These are phyloP conservation scores for Reutealis trisperma DNA, from an alignment of 345 rosid species.

Conservation along the genomic window DNA sequence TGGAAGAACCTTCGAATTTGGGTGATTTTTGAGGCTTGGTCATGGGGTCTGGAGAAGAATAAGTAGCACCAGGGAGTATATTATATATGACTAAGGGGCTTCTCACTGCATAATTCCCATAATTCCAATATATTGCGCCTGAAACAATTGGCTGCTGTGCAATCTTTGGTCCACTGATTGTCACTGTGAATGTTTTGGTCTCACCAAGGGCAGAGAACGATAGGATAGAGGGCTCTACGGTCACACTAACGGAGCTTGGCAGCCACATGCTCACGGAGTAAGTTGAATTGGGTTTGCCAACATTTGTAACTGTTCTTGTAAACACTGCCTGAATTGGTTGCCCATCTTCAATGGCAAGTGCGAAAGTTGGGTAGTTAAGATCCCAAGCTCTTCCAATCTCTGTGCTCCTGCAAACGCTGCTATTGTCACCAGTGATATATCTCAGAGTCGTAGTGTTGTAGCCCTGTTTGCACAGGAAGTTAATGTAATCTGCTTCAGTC, in stretches of 20 bases:
- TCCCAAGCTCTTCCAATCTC: constrained; percentile 44
- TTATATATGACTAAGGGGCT: constrained; percentile 40
- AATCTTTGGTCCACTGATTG: constrained; percentile 25
- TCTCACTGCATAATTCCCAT: constrained; percentile 34
- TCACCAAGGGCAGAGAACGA: constrained; percentile 36
- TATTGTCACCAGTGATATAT: constrained; percentile 35
- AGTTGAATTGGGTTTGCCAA: constrained; percentile 42
- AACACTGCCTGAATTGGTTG: constrained; percentile 26
- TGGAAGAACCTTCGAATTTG: constrained; percentile 23
- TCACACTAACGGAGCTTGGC: constrained; percentile 24
- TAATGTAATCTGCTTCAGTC: constrained; percentile 31
- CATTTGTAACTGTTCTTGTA: constrained; percentile 50
- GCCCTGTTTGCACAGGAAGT: constrained; percentile 54
- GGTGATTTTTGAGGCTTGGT: background rate
- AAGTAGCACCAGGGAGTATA: constrained; percentile 20
- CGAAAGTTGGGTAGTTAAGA: constrained; percentile 48
- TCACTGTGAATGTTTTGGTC: constrained; percentile 31
- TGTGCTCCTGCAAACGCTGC: constrained; percentile 27
- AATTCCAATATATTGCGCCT: constrained; percentile 36
- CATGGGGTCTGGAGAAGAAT: background rate
- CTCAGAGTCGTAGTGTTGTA: constrained; percentile 33
- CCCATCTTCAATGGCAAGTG: constrained; percentile 39
- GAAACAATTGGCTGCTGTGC: constrained; percentile 34
- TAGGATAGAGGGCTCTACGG: constrained; percentile 33
- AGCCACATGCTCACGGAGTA: constrained; percentile 18